Base-by-base conservation (phyloP, 1,139 yeast genomes). In the Tardiomyces blankii region DNA sequence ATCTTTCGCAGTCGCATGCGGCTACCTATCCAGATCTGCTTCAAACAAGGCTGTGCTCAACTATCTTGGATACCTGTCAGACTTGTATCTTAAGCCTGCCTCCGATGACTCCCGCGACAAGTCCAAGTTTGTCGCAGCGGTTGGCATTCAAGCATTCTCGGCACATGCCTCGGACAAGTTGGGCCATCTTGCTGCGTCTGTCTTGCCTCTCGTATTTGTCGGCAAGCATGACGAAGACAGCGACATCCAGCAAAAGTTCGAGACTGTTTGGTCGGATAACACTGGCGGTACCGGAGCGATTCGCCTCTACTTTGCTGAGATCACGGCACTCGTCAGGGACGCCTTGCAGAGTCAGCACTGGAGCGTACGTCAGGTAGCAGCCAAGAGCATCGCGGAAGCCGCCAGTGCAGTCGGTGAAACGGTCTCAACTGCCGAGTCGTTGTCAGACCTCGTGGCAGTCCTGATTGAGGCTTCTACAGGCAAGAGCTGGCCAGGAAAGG, bases 401-500 rank as follows among this genome's bases (percentile, higher is more conserved):
- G 74, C 86, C 44, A 68, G 72, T 45, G 60, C 63, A 21, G 49
- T 46, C 18, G 49, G 54, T 23, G 53, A 23, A 12, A 49, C 16
- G 47, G 42, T 28, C 48, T 48, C 19, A 25, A 27, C 35, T 18
- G 42, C n/a, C 18, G 42, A 9, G 27, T 41, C 18, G 18, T 59
- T 69, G 43, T 52, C 52, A 1, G 67, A 69, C 18, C 61, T 88
- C 21, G 73, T 85, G 47, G 65, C 67, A 0, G 68, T 80, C 5
- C 68, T 88, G 45, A 59, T 85, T 19, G 75, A 73, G 40, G 78
- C 95, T 0, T 72, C 82, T 49, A 70, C 73, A 46, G 96, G 96
- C 0, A 77, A 91, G 50, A 76, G 93, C 9, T 91, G 96, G 94
- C 74, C 74, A 18, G 97, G 97, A 8, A 91, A 91, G 58, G 96